These are phyloP conservation scores for Rhynchospora tenuis DNA, from an alignment of 176 grass and related monocot species.

Conservation along the genomic window DNA sequence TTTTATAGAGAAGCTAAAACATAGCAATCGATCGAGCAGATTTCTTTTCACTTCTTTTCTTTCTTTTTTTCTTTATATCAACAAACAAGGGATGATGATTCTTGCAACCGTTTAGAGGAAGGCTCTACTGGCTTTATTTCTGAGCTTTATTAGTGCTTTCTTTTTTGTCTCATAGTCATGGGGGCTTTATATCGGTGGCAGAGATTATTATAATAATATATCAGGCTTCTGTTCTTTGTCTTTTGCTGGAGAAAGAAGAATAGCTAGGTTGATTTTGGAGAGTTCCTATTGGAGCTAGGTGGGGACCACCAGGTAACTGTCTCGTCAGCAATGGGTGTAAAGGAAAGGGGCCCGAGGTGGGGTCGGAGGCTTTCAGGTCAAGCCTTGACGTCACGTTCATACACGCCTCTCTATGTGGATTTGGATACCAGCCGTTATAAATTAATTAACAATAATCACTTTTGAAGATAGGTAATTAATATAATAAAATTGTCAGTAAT, in stretches of 20 bases:
- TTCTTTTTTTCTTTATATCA: background rate
- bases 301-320: conserved; percentile 33
- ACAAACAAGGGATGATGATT: conserved; percentile 21
- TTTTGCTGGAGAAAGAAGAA: conserved; percentile 36
- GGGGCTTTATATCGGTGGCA: conserved; percentile 44
- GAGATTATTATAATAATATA: conserved; percentile 40
- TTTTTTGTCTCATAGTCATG: conserved; percentile 35
- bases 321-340: conserved; percentile 49
- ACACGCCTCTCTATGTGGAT: conserved; percentile 77
- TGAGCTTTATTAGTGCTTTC: conserved; percentile 56
- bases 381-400: conserved; percentile 92
- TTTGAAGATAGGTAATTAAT: conserved; percentile 6
- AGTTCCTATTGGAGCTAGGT: conserved; percentile 32
- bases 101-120: conserved; percentile 34
- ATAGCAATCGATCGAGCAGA: background rate
- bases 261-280: conserved; percentile 23
- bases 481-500: background rate
- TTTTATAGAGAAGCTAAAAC: conserved; percentile 53
- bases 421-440: conserved; percentile 15
- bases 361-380: conserved; percentile 35
- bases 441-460: background rate
- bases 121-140: conserved; percentile 28
- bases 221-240: conserved; percentile 65
- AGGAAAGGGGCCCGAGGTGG: conserved; percentile 59
- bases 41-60: background rate